Conservation (phyloP, 805 yeast species). For the Saitoella complicata region DNA sequence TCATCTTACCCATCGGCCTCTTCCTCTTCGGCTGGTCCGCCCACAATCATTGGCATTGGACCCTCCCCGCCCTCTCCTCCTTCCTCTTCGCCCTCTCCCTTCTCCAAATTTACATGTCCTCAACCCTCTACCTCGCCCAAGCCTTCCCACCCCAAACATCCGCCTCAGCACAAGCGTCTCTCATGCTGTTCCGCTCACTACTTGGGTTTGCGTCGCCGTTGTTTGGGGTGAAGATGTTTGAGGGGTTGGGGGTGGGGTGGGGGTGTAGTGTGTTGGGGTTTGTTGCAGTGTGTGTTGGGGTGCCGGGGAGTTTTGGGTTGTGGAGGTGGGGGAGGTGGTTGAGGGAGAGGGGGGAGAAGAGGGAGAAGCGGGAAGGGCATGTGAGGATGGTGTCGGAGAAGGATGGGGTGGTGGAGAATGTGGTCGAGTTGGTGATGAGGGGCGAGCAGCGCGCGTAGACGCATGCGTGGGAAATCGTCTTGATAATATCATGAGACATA, state of each 20-base stretch:
- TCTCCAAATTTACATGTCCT: slow-evolving; percentile 44
- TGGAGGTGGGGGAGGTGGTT: too few relatives aligned
- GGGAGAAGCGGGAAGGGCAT: too few relatives aligned
- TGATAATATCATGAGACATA: too few relatives aligned
- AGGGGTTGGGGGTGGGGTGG: slow-evolving; percentile 55
- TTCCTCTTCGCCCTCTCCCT: slow-evolving; percentile 45
- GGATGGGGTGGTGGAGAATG: too few relatives aligned
- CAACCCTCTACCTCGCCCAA: slow-evolving; percentile 50
- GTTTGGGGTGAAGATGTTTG: slow-evolving; percentile 57
- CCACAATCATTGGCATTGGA: slow-evolving; percentile 53
- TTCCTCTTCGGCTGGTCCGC: slow-evolving; percentile 87
- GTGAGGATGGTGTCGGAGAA: too few relatives aligned
- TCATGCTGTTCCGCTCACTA: slow-evolving; percentile 49
- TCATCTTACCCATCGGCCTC: slow-evolving; percentile 60
- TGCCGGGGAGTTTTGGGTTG: too few relatives aligned
- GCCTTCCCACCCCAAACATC: slow-evolving; percentile 42
- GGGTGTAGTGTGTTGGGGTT: slow-evolving; percentile 60
- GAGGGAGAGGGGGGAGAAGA: too few relatives aligned
- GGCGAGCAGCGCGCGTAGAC: too few relatives aligned
- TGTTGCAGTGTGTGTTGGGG: slow-evolving; percentile 25
- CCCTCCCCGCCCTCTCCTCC: slow-evolving; percentile 49
- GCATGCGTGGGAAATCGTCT: too few relatives aligned
- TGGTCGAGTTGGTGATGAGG: too few relatives aligned
- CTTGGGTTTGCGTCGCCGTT: slow-evolving; percentile 60
- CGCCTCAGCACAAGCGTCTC: slow-evolving; percentile 65